Evolutionary conservation across 495 filamentous ascomycete species (phyloP).

Genomic region (Annulohypoxylon moriforme): DNA sequence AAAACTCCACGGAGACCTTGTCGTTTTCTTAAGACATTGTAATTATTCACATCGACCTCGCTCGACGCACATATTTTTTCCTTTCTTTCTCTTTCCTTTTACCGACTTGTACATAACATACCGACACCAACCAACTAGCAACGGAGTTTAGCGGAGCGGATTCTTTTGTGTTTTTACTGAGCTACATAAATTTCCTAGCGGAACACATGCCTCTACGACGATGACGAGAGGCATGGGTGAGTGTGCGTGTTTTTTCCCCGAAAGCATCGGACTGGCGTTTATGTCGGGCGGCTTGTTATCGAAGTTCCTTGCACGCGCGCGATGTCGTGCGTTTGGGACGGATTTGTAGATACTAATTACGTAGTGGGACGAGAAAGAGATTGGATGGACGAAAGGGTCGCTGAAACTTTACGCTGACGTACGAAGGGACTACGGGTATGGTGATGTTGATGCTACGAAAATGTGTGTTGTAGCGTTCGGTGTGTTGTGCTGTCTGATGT

Average conservation of each 20-base stretch:
- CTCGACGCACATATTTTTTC: constrained; percentile 39
- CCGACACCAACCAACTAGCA: constrained; percentile 15
- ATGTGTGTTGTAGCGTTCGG: constrained; percentile 5
- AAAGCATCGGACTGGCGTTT: constrained; percentile 40
- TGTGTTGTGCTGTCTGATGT: too few relatives aligned
- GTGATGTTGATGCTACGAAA: constrained; percentile 13
- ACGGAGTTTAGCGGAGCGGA: constrained; percentile 41
- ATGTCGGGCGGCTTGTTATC: constrained; percentile 7
- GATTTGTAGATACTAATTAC: constrained; percentile 8
- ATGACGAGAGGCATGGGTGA: constrained; percentile 17
- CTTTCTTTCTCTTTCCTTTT: constrained; percentile 15
- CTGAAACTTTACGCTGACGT: not conserved
- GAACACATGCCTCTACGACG: constrained; percentile 15
- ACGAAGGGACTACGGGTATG: not conserved
- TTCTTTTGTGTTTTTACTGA: constrained; percentile 30
- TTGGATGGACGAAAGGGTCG: not conserved
- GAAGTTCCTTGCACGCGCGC: not conserved
- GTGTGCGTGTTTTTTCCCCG: not conserved
- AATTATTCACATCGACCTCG: constrained; percentile 21
- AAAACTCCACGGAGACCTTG: not conserved
- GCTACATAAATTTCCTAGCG: not conserved
- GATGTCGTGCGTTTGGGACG: not conserved
- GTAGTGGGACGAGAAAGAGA: not conserved
- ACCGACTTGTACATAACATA: constrained; percentile 18
- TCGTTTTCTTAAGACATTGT: constrained; percentile 7